phyloP scores from a whole-genome alignment of 805 yeast genomes.

The Kregervanrija fluxuum region DNA sequence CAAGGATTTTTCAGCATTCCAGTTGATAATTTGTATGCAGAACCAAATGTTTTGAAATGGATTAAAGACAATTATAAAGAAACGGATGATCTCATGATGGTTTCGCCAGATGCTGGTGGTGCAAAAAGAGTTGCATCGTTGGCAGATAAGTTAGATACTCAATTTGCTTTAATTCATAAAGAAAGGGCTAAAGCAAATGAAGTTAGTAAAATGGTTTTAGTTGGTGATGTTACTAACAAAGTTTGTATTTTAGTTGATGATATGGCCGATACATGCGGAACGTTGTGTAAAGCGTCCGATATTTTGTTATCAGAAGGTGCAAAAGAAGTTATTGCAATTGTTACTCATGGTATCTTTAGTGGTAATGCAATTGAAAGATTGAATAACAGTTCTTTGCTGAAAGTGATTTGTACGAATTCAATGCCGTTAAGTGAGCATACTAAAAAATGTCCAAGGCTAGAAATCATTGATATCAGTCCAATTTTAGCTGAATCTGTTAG shows the following conservation, averaged over 20 bases:
- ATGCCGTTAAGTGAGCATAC: constrained; percentile 68
- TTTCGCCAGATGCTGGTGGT: constrained; percentile 89
- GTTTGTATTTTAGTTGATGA: constrained; percentile 77
- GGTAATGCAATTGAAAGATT: constrained; percentile 69
- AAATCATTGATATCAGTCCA: constrained; percentile 63
- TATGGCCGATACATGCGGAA: constrained; percentile 89
- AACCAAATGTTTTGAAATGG: constrained; percentile 72
- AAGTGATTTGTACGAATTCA: constrained; percentile 73
- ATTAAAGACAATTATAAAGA: constrained; percentile 51
- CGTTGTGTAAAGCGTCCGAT: constrained; percentile 77
- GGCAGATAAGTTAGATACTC: constrained; percentile 72
- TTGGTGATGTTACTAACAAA: constrained; percentile 75
- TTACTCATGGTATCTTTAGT: constrained; percentile 73
- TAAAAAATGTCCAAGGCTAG: constrained; percentile 52
- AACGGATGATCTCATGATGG: constrained; percentile 58
- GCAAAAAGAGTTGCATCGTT: constrained; percentile 84
- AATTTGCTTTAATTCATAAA: constrained; percentile 79
- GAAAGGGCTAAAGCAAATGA: constrained; percentile 81
- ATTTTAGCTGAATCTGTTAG: constrained; percentile 77
- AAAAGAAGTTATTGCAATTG: constrained; percentile 68
- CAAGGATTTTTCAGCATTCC: constrained; percentile 83
- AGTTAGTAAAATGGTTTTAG: constrained; percentile 77
- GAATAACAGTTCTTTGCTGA: constrained; percentile 58
- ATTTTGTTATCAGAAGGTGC: constrained; percentile 63
- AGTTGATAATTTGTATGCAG: constrained; percentile 79